Base-by-base conservation (phyloP, 345 rosid genomes). In the Euphorbia lathyris region DNA sequence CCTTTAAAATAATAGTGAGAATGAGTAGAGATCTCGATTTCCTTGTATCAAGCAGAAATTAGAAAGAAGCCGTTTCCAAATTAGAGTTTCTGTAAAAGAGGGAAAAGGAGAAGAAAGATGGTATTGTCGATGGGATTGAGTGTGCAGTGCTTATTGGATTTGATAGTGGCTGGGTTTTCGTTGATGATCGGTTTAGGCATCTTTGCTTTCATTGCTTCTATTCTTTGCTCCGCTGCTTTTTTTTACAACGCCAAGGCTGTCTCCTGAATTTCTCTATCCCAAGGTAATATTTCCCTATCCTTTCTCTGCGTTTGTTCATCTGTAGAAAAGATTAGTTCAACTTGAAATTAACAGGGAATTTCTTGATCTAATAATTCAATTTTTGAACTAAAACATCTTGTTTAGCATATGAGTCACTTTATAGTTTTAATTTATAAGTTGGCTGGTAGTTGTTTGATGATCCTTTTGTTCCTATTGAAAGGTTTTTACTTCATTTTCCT, bases 221-320 rank as follows among this genome's bases (percentile, higher is more conserved):
- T 93, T 56, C 90, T 93, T 58, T 93, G 98, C 77, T 86, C 87
- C 47, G 90, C 82, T 51, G 96, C 97, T 71, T 93, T 93, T 86
- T 61, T 89, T 66, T 83, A 82, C 78, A 87, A 91, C 74, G 85
- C 81, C 79, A 91, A 80, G 84, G 69, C 68, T 29, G 76, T 68
- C 50, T 79, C 82, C 60, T 86, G 58, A 78, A 47, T 36, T 57
- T 17, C 34, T n/a, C 20, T 5, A 42, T 19, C 42, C 17, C 26
- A 8, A 42, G 32, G 53, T 11, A 1, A 12, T 38, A 63, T 6
- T 50, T 57, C 34, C 26, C 51, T 48, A 19, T 63, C 26, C 43
- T 3, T 13, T 1, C 1, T 17, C 17, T 25, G 16, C 10, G 22
- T 4, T 1, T 13, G 17, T 17, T 60, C 22, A 3, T 9, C n/a